Conservation (phyloP, 1,139 yeast species). For the Meyerozyma sp. region DNA sequence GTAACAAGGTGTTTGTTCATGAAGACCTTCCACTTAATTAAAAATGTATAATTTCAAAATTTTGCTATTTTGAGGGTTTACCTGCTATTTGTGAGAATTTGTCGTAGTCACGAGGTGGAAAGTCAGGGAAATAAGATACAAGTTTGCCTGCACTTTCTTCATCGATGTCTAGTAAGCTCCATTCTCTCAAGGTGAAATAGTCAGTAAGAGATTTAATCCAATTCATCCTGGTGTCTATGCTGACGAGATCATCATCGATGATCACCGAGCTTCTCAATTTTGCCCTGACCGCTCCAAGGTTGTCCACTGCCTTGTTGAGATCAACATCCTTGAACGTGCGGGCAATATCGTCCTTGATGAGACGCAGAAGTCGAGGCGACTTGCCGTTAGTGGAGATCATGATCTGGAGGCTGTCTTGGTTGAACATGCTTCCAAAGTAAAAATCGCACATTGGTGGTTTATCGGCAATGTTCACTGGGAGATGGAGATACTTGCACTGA, state of each 20-base stretch:
- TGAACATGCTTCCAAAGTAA: constrained; percentile 76
- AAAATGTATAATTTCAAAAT: not conserved
- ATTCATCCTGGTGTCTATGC: constrained; percentile 61
- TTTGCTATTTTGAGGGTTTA: no score
- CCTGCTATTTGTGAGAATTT: constrained; percentile 17
- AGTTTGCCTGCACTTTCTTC: constrained; percentile 19
- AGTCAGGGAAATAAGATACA: constrained; percentile 33
- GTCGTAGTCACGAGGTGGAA: constrained; percentile 34
- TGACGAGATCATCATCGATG: constrained; percentile 42
- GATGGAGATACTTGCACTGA: constrained; percentile 46
- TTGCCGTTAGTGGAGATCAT: constrained; percentile 84
- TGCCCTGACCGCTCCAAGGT: constrained; percentile 54
- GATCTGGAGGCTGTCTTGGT: constrained; percentile 72
- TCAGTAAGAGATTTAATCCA: constrained; percentile 72
- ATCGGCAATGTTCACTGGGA: constrained; percentile 82
- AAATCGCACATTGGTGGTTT: constrained; percentile 81
- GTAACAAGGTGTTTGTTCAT: constrained; percentile 73
- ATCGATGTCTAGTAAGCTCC: constrained; percentile 42
- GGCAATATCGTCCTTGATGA: constrained; percentile 58
- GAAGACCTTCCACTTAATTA: constrained; percentile 28
- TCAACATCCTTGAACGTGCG: constrained; percentile 37
- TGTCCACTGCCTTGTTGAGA: constrained; percentile 56
- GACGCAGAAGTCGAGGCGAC: constrained; percentile 68
- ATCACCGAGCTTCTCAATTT: constrained; percentile 41
- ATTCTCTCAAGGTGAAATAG: constrained; percentile 49